These are phyloP conservation scores for Mycena epipterygia DNA, from an alignment of 768 basidiomycete genomes.

Conservation along the genomic window DNA sequence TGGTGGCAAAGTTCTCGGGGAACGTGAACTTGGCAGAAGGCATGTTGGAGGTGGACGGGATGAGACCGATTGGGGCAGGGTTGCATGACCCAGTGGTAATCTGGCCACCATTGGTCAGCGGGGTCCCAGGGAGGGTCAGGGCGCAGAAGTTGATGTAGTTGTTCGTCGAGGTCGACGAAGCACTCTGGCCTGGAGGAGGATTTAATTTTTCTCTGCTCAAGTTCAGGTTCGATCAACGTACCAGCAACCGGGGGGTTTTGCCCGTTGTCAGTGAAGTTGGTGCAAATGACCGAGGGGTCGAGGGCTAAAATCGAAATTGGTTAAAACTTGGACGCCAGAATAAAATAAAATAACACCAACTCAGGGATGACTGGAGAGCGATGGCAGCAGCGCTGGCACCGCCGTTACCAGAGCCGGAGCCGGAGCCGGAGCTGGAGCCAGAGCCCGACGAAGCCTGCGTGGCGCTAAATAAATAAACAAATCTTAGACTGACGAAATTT, in stretches of 20 bases:
- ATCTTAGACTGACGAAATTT: not conserved
- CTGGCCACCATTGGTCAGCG: slow-evolving; percentile 68
- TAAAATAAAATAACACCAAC: not conserved
- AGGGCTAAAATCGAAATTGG: not conserved
- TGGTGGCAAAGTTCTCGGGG: slow-evolving; percentile 18
- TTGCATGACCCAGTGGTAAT: slow-evolving; percentile 69
- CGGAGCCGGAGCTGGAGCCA: no score
- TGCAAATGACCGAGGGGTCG: slow-evolving; percentile 22
- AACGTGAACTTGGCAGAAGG: slow-evolving; percentile 61
- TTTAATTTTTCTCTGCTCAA: not conserved
- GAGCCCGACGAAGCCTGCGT: no score
- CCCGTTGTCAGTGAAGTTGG: slow-evolving; percentile 20
- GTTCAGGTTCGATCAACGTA: not conserved
- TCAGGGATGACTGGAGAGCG: slow-evolving; percentile 10
- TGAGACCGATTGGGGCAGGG: slow-evolving; percentile 67
- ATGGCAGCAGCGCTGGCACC: not conserved
- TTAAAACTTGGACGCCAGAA: not conserved
- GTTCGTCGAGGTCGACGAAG: slow-evolving; percentile 11
- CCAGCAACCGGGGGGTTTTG: slow-evolving; percentile 30
- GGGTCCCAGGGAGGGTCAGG: slow-evolving; percentile 45
- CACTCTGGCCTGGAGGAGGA: not conserved
- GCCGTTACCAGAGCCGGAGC: not conserved
- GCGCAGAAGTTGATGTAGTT: slow-evolving; percentile 25
- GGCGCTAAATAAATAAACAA: not conserved
- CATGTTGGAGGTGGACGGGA: slow-evolving; percentile 62